Evolutionary conservation across 768 basidiomycete genomes (phyloP), one percentile per base, ranked within the genome.

Genomic region (Leccinum arenicola): DNA sequence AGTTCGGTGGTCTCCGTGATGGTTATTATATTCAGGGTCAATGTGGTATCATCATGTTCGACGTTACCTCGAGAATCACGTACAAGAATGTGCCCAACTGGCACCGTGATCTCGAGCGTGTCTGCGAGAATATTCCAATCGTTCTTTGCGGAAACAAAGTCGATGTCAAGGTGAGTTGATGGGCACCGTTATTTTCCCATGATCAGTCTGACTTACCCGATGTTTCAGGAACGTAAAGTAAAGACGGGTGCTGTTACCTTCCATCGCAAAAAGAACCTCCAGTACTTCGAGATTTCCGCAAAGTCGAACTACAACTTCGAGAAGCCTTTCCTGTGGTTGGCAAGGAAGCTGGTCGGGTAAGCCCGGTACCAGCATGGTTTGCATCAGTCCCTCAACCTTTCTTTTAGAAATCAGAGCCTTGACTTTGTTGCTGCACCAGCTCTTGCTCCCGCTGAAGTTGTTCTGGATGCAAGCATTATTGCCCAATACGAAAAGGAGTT

Each of bases 231-330:
- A 78, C 94, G 97, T 63, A 99, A 99, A 85, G 97, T 99, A 67
- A 99, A 98, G 84, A 98, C 96, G 23, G 93, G 93, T 53, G 87
- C 89, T 47, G 97, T 99, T 61, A 99, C 97, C 49, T 99, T 99
- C 89, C 97, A 98, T 84, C 85, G 97, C 73, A 99, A 99, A 92
- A 99, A 99, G 85, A 98, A 96, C 78, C 84, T 99, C 54, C 97
- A 98, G 74, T 99, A 99, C 82, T 99, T 95, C 74, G 97, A 99
- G 72, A 98, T 99, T 67, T 98, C 97, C 0, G 97, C 97, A 55
- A 99, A 99, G 79, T 98, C 95, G 50, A 99, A 99, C 83, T 99
- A 98, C 77, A 99, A 99, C 83, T 98, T 98, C 72, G 97, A 99
- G 79, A 98, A 98, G 76, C 97, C 97, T 52, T 98, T 99, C 93